Evolutionary conservation across 1,139 yeast species (phyloP), one percentile per base, ranked within the genome.

Genomic region (Candida albicans): DNA sequence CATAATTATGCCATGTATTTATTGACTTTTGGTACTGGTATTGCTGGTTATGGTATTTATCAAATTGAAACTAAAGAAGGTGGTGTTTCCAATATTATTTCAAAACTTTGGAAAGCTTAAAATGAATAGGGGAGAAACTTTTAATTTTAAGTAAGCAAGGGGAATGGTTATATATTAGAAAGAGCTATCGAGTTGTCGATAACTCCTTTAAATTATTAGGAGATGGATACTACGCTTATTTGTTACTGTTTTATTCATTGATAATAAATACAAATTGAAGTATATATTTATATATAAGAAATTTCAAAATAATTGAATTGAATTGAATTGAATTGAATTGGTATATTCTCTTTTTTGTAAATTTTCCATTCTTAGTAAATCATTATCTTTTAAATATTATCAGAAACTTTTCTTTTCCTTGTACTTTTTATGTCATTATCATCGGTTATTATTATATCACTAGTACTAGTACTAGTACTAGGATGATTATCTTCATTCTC

Each of bases 31-130:
- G 96, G 96, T 30, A 77, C 95, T 8, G 80, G 78, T 44, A 70
- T 84, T 27, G 82, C 86, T 22, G 73, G 89, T 45, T 88, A 85
- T 62, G 98, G 98, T 29, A 66, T 90, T 32, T 91, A 88, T 64
- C 78, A 84, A 54, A 72, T 88, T 55, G 97, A 91, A 66, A 87
- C 86, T 10, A 73, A 72, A 39, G 81, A 79, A 50, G 77, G 73
- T 39, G 78, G 78, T 40, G 45, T 73, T 47, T 48, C 70, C 39
- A 59, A 59, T 41, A 57, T 73, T 40, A 50, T 70, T 41, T 54
- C 69, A 50, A 70, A 64, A 55, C 49, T 71, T 42, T 71, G 74
- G 73, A 65, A 63, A 49, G 75, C 75, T 33, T 70, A 56, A 54
- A 40, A 32, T 28, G 25, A 11, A 15, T 8, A 22, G n/a, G 6